Percentiles rank a stretch among this genome's conserved stretches.
These are phyloP conservation scores for Nicotiana tomentosiformis DNA, from an alignment of 257 asterid genomes.

Conservation along the genomic window DNA sequence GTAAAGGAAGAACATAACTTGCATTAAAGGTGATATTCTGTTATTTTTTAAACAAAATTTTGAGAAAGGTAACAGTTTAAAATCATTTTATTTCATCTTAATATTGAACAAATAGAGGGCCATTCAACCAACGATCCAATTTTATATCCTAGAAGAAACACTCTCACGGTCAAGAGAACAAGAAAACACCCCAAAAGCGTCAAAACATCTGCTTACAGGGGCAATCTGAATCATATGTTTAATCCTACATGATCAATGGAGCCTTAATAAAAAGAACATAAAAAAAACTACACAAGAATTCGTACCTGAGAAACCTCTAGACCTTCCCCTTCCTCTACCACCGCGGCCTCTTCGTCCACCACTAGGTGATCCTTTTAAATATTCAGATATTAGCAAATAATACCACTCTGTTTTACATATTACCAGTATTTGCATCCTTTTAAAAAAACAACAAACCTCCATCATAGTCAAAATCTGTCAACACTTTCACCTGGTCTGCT, in stretches of 20 bases:
- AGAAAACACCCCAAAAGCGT: neutral
- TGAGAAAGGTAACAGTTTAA: neutral
- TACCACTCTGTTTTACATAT: neutral
- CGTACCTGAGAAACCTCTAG: slow-evolving; percentile 57
- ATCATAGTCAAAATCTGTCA: slow-evolving; percentile 63
- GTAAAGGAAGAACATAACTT: neutral
- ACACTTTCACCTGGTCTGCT: slow-evolving; percentile 84
- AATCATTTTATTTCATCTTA: neutral
- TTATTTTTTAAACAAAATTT: neutral
- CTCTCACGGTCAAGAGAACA: neutral
- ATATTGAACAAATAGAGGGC: neutral
- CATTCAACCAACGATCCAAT: neutral
- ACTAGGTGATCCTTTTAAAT: slow-evolving; percentile 66
- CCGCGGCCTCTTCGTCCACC: slow-evolving; percentile 84
- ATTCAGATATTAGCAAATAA: slow-evolving; percentile 5
- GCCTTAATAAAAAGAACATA: neutral
- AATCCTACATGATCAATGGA: neutral
- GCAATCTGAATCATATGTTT: neutral
- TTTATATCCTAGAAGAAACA: neutral
- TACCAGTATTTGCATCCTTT: neutral
- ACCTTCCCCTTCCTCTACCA: slow-evolving; percentile 86
- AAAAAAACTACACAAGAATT: neutral
- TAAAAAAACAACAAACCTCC: slow-evolving; percentile 47
- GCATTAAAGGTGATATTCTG: neutral
- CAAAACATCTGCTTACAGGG: neutral